A percentile compares a stretch with the other conserved stretches of the same genome.
phyloP scores from a whole-genome alignment of 192 early-diverging fungal genomes.

The Backusella luteola region DNA sequence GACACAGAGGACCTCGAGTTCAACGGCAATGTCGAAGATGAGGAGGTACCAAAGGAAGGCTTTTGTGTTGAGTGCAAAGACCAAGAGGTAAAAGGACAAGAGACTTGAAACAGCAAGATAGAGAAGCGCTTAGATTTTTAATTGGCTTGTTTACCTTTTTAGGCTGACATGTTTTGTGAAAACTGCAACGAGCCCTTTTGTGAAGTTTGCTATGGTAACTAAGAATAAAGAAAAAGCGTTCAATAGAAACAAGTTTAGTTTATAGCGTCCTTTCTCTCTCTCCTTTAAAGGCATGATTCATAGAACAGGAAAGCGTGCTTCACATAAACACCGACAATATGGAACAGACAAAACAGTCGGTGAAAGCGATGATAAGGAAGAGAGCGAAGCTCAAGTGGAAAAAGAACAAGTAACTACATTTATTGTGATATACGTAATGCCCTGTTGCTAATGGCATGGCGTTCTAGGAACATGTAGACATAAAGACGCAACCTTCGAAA shows the following conservation, averaged over 20 bases:
- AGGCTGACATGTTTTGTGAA: conserved; percentile 68
- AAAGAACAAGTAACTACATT: background rate
- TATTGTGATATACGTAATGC: background rate
- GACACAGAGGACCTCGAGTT: conserved; percentile 16
- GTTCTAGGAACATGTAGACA: background rate
- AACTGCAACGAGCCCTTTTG: conserved; percentile 89
- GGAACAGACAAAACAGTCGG: background rate
- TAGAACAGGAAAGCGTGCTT: conserved; percentile 70
- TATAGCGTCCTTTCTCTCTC: background rate
- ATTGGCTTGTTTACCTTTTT: conserved; percentile 7
- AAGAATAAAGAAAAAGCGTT: background rate
- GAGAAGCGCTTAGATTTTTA: background rate
- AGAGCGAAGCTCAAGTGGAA: background rate
- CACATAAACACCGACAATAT: conserved; percentile 42
- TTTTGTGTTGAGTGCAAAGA: conserved; percentile 91
- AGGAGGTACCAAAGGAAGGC: conserved; percentile 44
- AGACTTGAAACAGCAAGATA: background rate
- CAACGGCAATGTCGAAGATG: conserved; percentile 9
- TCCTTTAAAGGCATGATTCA: conserved; percentile 63
- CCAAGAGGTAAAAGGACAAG: conserved; percentile 46
- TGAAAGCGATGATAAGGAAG: background rate
- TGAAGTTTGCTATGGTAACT: conserved; percentile 76
- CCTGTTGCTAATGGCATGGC: background rate
- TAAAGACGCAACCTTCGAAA: background rate
- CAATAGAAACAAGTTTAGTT: background rate